These are phyloP conservation scores for Mortierella hygrophila DNA, from an alignment of 192 early-diverging fungal genomes.

Conservation along the genomic window DNA sequence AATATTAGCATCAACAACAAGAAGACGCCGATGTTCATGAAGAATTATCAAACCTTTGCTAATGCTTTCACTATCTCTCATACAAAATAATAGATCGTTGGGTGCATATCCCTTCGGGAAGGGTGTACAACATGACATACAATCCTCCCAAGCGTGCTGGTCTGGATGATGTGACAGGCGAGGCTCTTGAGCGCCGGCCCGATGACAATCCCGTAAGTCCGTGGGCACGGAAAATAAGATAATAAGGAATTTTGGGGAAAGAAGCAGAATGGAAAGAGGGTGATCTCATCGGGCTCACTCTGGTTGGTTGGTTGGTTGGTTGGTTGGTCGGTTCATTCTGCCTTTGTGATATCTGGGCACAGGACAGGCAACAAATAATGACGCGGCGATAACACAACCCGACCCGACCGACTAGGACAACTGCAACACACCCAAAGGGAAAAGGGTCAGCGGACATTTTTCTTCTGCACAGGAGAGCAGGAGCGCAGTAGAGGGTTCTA, in stretches of 20 bases:
- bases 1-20: too few relatives aligned
- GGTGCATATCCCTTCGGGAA: conserved; percentile 91
- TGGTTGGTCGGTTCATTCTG: background rate
- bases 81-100: conserved; percentile 82
- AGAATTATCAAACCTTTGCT: background rate
- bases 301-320: background rate
- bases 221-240: background rate
- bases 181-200: conserved; percentile 85
- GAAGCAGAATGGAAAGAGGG: background rate
- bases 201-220: conserved; percentile 85
- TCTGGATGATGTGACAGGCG: conserved; percentile 94
- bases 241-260: background rate
- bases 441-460: too few relatives aligned
- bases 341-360: background rate
- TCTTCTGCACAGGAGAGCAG: too few relatives aligned
- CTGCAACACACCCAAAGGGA: too few relatives aligned
- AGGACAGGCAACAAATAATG: background rate
- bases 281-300: conserved; percentile 5
- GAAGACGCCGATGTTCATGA: too few relatives aligned
- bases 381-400: background rate
- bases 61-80: conserved; percentile 1
- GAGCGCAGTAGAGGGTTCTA: too few relatives aligned
- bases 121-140: conserved; percentile 94
- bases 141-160: conserved; percentile 90
- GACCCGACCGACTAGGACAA: background rate